Base-by-base conservation (phyloP, 805 yeast species). In the Saccharomycopsis microspora region DNA sequence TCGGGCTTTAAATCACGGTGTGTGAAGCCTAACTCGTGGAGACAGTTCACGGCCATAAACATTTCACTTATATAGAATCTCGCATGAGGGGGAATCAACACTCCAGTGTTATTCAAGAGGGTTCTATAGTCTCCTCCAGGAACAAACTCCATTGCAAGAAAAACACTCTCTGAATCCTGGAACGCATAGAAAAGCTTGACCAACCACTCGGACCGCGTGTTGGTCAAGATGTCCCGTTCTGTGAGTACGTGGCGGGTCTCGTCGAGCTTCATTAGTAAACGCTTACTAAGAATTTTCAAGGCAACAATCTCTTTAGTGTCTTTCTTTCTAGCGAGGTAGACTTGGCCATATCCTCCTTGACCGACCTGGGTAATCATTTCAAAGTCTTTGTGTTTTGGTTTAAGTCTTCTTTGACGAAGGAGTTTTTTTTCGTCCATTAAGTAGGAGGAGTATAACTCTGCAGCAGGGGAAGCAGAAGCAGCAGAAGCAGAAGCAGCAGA, bases 81-180 rank as follows among this genome's bases (percentile, higher is more conserved):
- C 0, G 97, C 95, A 61, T 93, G 98, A 3, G 94, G 88, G 2
- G 97, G 95, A 52, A 86, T 85, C 56, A 93, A 69, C 49, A 84
- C 85, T 35, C 96, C 96, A 4, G 97, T 90, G 62, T 89, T 90
- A 64, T 88, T 89, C 55, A 93, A 75, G 51, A 93, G 68, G 0
- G 98, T 93, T 61, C 99, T 80, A 69, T 86, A 93, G 62, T 93
- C 99, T 46, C 99, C 99, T 50, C 99, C 99, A 5, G 99, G 97
- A n/a, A 93, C 98, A 64, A 85, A 93, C 63, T 93, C 98, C 99
- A 93, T 93, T 2, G 98, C 98, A 59, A 93, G 71, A 58, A 86
- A 93, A 32, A 93, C 85, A 59, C 84, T 85, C 53, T 85, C 89
- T 0, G 81, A 65, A 65, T 93, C 97, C 64, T 93, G 99, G 68